A percentile compares a stretch with the other conserved stretches of the same genome.
Evolutionary conservation across 2,329 filamentous ascomycete genomes (phyloP).

Genomic region (Sodiomyces alkalinus): DNA sequence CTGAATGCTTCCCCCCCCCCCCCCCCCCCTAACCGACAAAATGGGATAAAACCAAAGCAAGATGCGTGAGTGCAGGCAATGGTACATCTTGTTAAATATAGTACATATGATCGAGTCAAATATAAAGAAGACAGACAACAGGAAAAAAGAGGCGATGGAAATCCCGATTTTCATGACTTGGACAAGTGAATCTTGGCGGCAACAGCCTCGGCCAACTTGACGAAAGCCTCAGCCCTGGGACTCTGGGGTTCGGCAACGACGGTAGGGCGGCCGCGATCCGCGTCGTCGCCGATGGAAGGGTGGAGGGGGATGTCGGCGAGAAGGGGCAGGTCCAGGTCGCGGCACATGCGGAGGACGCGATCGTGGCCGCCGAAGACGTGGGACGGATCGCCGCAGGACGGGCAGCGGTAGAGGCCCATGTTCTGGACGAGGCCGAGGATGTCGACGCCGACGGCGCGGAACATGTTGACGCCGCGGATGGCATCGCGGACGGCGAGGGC

Average conservation of each 20-base stretch:
- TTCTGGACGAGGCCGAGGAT: constrained; percentile 83
- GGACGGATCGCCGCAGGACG: constrained; percentile 58
- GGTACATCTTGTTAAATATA: no score
- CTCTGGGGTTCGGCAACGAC: constrained; percentile 76
- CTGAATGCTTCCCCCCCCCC: no score
- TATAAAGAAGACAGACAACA: no score
- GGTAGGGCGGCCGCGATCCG: constrained; percentile 75
- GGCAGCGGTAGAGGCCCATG: constrained; percentile 75
- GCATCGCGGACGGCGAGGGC: constrained; percentile 87
- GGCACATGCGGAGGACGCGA: constrained; percentile 53
- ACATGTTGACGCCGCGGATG: constrained; percentile 83
- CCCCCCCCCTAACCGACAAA: no score
- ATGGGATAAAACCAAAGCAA: no score
- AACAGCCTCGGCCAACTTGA: constrained; percentile 48
- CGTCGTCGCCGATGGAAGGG: constrained; percentile 72
- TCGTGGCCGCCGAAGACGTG: constrained; percentile 58
- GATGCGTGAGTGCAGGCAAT: no score
- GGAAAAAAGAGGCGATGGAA: no score
- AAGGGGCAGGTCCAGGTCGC: constrained; percentile 59
- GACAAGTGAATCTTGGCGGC: constrained; percentile 22
- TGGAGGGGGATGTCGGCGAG: constrained; percentile 84
- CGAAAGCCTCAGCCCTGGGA: constrained; percentile 55
- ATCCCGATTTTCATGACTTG: no score
- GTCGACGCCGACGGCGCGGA: constrained; percentile 67
- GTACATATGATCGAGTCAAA: no score